Conservation (phyloP, 208 protist genomes). For the Leptomonas pyrrhocoris region DNA sequence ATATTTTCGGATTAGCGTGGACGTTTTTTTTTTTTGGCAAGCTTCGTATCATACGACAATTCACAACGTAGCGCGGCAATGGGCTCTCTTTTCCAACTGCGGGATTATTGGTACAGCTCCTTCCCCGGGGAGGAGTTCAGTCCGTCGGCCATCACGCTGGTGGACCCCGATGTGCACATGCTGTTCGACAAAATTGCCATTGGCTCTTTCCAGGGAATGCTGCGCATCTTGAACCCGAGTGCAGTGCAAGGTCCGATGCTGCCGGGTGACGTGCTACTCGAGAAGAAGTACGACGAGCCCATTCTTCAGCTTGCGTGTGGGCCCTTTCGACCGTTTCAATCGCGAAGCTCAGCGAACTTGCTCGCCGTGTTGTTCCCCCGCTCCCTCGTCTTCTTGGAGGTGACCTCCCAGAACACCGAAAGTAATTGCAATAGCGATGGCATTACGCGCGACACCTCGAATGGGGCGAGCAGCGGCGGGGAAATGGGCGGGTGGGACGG, state of each 20-base stretch:
- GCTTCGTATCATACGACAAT: too few species aligned
- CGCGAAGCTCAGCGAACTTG: constrained; percentile 46
- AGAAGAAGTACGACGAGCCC: constrained; percentile 84
- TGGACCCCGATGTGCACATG: constrained; percentile 76
- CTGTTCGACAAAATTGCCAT: constrained; percentile 66
- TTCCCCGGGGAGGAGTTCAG: constrained; percentile 85
- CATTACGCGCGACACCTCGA: background rate
- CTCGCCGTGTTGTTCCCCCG: constrained; percentile 86
- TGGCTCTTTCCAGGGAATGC: constrained; percentile 85
- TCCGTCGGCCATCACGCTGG: constrained; percentile 55
- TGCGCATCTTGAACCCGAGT: constrained; percentile 82
- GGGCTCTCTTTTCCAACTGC: constrained; percentile 91
- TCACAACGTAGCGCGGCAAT: too few species aligned
- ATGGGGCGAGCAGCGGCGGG: constrained; percentile 6
- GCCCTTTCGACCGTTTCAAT: constrained; percentile 54
- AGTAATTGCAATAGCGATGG: constrained; percentile 1
- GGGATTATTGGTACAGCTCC: constrained; percentile 89
- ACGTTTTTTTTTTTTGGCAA: too few species aligned
- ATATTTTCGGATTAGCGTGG: too few species aligned
- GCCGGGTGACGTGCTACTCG: constrained; percentile 77
- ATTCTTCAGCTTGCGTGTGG: constrained; percentile 89
- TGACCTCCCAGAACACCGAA: constrained; percentile 5
- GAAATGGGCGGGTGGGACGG: background rate
- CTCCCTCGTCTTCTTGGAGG: constrained; percentile 59
- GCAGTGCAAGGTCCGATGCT: constrained; percentile 50